Evolutionary conservation across 1,284 basidiomycete species (phyloP), one percentile per base, ranked within the genome.

Genomic region (Naganishia albida): DNA sequence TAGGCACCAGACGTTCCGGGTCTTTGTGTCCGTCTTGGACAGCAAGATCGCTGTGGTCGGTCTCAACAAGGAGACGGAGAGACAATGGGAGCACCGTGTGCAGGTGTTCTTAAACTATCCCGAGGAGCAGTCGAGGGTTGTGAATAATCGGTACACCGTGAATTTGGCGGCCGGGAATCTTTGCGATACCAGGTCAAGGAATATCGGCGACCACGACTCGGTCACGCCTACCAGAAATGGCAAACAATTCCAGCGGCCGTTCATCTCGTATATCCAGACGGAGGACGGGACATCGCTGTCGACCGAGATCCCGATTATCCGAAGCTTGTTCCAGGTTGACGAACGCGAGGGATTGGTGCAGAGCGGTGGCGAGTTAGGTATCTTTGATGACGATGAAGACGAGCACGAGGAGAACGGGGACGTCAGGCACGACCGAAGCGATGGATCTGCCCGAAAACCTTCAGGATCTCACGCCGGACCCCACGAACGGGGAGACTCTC

Each of bases 251-350:
- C 15, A 26, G 23, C 55, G 50, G 16, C 75, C 77, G 1, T 79
- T 79, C 64, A 67, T 78, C 38, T 71, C 70, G 10, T 77, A 74
- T 57, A 77, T 77, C 0, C 66, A 73, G 25, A 78, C 75, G 3
- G 70, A 72, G 38, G 76, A 78, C 51, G 77, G 75, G 0, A 66
- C 71, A 23, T 72, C 71, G 23, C 67, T 78, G 6, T 46, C 74
- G 12, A 77, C 77, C 7, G 75, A 77, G 55, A 68, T 74, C 13
- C 65, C 66, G 30, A 69, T 74, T 13, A 68, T 79, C 7, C 62
- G 71, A 46, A 55, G 64, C 40, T 57, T 74, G 68, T 73, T 75
- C 65, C 64, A 67, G n/a, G 53, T 65, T 42, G 68, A 62, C 43
- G 65, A 67, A 38, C 60, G 70, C 13, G 69, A 67, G 12, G 67